Percentiles rank a stretch among this genome's conserved stretches.
Evolutionary conservation across 2,329 filamentous ascomycete species (phyloP).

Genomic region (Neobulgaria alba): DNA sequence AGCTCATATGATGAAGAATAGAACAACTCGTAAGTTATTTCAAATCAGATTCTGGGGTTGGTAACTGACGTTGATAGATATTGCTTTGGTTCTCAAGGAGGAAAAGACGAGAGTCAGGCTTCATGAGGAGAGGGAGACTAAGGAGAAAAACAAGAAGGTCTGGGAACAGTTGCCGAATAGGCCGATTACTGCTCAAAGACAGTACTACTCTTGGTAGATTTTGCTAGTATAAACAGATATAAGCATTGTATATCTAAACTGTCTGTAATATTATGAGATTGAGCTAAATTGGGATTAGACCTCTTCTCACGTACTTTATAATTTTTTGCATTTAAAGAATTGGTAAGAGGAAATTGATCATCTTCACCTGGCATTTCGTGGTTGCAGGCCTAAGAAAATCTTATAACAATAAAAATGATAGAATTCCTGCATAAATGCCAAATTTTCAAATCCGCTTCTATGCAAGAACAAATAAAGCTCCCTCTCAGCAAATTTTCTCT

Average conservation of each 20-base stretch:
- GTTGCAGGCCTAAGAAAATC: too few species aligned
- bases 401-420: too few species aligned
- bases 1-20: constrained; percentile 58
- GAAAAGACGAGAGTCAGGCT: constrained; percentile 81
- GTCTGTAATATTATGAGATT: constrained; percentile 5
- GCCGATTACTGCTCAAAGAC: constrained; percentile 73
- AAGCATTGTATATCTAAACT: constrained; percentile 5
- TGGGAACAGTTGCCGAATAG: constrained; percentile 87
- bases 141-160: constrained; percentile 64
- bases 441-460: too few species aligned
- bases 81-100: constrained; percentile 82
- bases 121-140: constrained; percentile 67
- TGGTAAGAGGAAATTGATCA: too few species aligned
- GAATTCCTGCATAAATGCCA: too few species aligned
- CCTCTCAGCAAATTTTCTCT: neutral
- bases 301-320: too few species aligned
- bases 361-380: too few species aligned
- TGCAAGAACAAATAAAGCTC: too few species aligned
- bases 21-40: constrained; percentile 60
- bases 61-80: constrained; percentile 37
- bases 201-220: constrained; percentile 81
- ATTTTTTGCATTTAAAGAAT: too few species aligned
- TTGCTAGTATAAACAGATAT: constrained; percentile 3
- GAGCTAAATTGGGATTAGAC: too few species aligned
- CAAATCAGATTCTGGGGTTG: neutral